phyloP scores from a whole-genome alignment of 139 green algal genomes.

The Tetradesmus lagerheimii region DNA sequence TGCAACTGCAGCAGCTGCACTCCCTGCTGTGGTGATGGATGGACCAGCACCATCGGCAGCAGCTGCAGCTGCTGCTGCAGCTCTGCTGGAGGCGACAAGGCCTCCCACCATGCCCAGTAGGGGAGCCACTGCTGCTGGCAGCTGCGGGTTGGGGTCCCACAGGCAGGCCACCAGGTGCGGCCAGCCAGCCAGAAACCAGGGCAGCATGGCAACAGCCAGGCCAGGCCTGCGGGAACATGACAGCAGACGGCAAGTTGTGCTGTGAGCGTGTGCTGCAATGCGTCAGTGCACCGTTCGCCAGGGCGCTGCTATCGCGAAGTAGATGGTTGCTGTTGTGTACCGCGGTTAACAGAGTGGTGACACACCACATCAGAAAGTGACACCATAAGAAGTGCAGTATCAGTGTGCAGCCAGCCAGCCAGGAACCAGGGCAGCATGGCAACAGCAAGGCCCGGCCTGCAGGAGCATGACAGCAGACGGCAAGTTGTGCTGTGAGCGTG shows the following conservation, averaged over 20 bases:
- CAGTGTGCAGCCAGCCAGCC: not conserved
- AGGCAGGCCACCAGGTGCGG: slow-evolving; percentile 15
- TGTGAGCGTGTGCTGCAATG: not conserved
- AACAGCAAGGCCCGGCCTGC: slow-evolving; percentile 6
- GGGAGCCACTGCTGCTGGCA: slow-evolving; percentile 25
- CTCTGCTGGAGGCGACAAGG: slow-evolving; percentile 32
- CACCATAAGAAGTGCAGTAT: no score
- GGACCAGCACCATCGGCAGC: not conserved
- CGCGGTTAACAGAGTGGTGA: no score
- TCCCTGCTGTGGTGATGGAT: not conserved
- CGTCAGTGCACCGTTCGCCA: not conserved
- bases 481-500: not conserved
- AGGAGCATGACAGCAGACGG: not conserved
- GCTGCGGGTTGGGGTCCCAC: slow-evolving; percentile 34
- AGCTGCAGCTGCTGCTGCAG: slow-evolving; percentile 15
- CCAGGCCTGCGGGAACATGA: not conserved
- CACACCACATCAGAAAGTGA: no score
- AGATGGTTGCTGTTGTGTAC: no score
- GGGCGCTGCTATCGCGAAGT: not conserved
- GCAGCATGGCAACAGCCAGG: slow-evolving; percentile 27
- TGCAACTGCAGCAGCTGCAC: not conserved
- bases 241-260: not conserved
- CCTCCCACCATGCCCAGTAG: slow-evolving; percentile 28
- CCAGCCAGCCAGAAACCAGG: slow-evolving; percentile 30
- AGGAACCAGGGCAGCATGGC: slow-evolving; percentile 19